Evolutionary conservation across 805 yeast species (phyloP).

Genomic region (Lipomyces mesembrius): DNA sequence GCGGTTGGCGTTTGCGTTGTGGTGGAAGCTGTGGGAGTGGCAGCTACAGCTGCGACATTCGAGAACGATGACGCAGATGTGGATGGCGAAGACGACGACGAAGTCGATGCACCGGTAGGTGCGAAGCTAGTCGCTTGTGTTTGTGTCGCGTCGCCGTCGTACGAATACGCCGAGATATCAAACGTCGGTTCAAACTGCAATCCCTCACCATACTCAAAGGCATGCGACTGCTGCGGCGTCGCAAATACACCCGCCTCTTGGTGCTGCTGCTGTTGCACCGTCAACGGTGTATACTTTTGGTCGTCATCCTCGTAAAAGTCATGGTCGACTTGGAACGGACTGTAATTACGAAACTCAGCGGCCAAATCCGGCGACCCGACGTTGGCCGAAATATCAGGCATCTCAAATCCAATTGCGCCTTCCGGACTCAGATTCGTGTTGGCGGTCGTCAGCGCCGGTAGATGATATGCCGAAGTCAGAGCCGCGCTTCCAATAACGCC

Average conservation of each 20-base stretch:
- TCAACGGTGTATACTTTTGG: slow-evolving; percentile 20
- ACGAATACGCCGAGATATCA: neutral
- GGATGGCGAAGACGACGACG: slow-evolving; percentile 30
- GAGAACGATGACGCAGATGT: slow-evolving; percentile 26
- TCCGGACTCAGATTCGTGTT: neutral
- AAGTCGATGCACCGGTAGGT: slow-evolving; percentile 16
- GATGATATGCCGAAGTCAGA: neutral
- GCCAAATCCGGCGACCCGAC: neutral
- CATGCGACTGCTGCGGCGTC: slow-evolving; percentile 6
- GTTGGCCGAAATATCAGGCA: neutral
- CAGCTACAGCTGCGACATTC: slow-evolving; percentile 5
- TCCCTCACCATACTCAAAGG: slow-evolving; percentile 8
- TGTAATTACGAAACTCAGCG: neutral
- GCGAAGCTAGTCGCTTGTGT: neutral
- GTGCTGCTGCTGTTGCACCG: slow-evolving; percentile 11
- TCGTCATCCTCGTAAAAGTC: slow-evolving; percentile 24
- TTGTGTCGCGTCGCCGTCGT: neutral
- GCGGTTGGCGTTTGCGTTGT: slow-evolving; percentile 8
- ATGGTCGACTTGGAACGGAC: slow-evolving; percentile 1
- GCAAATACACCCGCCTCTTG: slow-evolving; percentile 2
- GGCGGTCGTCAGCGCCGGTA: neutral
- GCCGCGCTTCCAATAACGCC: neutral
- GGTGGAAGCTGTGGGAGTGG: slow-evolving; percentile 9
- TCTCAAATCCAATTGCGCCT: neutral
- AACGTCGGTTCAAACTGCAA: neutral